A percentile compares a stretch with the other conserved stretches of the same genome.
Conservation (phyloP, 106 monocot genomes). For the Cymbidium sinense region DNA sequence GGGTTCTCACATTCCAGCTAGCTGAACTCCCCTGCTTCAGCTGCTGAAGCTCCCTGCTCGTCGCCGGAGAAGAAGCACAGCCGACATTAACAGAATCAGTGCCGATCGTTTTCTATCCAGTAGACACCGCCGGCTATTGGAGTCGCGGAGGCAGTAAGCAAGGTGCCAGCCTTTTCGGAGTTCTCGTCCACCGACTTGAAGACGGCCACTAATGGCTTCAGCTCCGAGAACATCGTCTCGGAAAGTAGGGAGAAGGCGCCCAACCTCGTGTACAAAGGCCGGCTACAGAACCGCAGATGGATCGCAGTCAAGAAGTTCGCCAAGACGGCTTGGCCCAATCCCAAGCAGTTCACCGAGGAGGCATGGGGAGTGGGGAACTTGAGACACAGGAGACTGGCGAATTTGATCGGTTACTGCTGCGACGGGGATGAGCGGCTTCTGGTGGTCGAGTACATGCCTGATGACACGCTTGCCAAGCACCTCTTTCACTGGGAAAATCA, state of each 20-base stretch:
- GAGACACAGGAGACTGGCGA: conserved; percentile 40
- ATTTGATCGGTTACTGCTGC: conserved; percentile 58
- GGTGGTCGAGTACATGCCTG: no score
- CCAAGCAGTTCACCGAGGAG: conserved; percentile 87
- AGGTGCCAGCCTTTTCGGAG: conserved; percentile 59
- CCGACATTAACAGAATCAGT: conserved; percentile 15
- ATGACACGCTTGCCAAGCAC: no score
- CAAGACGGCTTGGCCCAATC: conserved; percentile 90
- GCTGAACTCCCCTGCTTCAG: no score
- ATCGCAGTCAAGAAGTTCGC: conserved; percentile 98
- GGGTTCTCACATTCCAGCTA: no score
- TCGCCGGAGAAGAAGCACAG: conserved; percentile 33
- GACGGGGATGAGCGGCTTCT: no score
- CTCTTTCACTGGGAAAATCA: no score
- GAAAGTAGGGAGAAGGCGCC: conserved; percentile 90
- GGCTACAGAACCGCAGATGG: conserved; percentile 48
- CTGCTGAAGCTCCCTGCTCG: no score
- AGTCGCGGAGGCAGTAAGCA: conserved; percentile 16
- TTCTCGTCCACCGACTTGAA: conserved; percentile 65
- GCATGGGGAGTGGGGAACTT: conserved; percentile 56
- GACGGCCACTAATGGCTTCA: conserved; percentile 62
- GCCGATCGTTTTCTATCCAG: conserved; percentile 19
- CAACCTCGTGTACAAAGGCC: no score
- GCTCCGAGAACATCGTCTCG: conserved; percentile 76
- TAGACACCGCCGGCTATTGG: conserved; percentile 6